A percentile compares a stretch with the other conserved stretches of the same genome.
Evolutionary conservation across 1,284 basidiomycete species (phyloP).

Genomic region (Ceratobasidium sp.): DNA sequence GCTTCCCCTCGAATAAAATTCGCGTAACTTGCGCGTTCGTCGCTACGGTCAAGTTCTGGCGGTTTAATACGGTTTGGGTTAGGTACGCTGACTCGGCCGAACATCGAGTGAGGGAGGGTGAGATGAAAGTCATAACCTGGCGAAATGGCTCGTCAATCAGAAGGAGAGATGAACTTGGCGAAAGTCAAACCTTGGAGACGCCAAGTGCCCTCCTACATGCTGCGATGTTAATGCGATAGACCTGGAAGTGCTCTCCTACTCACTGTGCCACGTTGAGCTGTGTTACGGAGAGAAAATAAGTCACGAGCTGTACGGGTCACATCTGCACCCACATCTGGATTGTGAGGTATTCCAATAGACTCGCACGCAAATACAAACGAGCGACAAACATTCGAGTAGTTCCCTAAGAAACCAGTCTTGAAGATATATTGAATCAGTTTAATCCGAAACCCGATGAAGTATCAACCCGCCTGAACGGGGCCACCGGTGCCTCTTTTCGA

Average conservation of each 20-base stretch:
- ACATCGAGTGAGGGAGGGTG: background rate
- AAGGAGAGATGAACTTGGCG: background rate
- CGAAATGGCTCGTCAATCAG: background rate
- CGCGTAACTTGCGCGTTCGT: slow-evolving; percentile 67
- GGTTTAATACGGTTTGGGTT: slow-evolving; percentile 69
- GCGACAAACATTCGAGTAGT: slow-evolving; percentile 23
- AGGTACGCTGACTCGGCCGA: slow-evolving; percentile 72
- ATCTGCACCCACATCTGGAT: slow-evolving; percentile 25
- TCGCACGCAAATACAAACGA: slow-evolving; percentile 31
- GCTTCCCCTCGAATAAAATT: slow-evolving; percentile 60
- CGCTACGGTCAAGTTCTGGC: slow-evolving; percentile 73
- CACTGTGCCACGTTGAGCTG: slow-evolving; percentile 63
- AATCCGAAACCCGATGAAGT: slow-evolving; percentile 19
- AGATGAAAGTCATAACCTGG: slow-evolving; percentile 33
- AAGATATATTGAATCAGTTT: background rate
- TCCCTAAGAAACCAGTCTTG: slow-evolving; percentile 30
- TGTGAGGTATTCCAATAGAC: slow-evolving; percentile 26
- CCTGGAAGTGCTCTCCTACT: background rate
- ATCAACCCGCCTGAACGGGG: slow-evolving; percentile 21
- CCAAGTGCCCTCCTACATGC: slow-evolving; percentile 62
- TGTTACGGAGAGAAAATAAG: background rate
- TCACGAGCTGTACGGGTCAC: background rate
- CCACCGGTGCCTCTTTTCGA: slow-evolving; percentile 31
- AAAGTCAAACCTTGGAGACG: slow-evolving; percentile 64
- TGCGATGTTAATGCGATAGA: background rate